Conservation (phyloP, 2,329 filamentous ascomycete genomes). For the Neonectria neomacrospora region DNA sequence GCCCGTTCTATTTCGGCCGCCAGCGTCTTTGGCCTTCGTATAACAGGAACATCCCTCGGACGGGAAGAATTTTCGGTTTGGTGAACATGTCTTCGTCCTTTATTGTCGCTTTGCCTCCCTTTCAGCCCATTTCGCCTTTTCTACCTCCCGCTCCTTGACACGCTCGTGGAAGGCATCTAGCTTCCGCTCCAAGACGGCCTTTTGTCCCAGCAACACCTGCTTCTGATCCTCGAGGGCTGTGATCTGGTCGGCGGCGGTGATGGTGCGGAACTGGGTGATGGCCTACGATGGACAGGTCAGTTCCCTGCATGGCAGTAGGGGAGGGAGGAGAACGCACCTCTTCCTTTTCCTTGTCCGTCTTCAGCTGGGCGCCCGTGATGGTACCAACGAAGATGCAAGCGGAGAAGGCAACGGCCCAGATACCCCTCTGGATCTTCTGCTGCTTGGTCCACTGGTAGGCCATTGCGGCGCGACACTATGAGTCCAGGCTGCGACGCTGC, state of each 20-base stretch:
- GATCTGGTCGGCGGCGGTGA: slow-evolving; percentile 57
- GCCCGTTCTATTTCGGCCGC: not conserved
- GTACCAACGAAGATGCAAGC: slow-evolving; percentile 60
- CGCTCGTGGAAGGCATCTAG: slow-evolving; percentile 53
- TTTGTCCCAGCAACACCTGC: slow-evolving; percentile 52
- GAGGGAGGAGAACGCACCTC: slow-evolving; percentile 47
- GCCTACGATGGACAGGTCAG: slow-evolving; percentile 37
- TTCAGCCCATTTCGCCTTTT: slow-evolving; percentile 38
- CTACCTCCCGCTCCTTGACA: slow-evolving; percentile 51
- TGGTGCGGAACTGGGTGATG: slow-evolving; percentile 52
- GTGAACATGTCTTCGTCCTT: not conserved
- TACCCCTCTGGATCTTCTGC: slow-evolving; percentile 49
- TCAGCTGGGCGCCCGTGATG: slow-evolving; percentile 61
- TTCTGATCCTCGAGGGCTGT: slow-evolving; percentile 57
- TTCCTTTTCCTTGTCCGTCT: slow-evolving; percentile 59
- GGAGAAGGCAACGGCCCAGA: slow-evolving; percentile 58
- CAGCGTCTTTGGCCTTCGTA: not conserved
- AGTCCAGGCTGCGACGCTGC: slow-evolving; percentile 38
- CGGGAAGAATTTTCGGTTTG: not conserved
- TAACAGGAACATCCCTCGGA: not conserved
- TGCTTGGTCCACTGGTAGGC: slow-evolving; percentile 44
- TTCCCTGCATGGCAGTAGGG: not conserved
- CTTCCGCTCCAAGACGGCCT: slow-evolving; percentile 55
- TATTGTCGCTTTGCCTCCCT: slow-evolving; percentile 15
- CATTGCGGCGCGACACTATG: slow-evolving; percentile 25